Conservation (phyloP, 441 rosid genomes). For the Gossypium gossypioides region DNA sequence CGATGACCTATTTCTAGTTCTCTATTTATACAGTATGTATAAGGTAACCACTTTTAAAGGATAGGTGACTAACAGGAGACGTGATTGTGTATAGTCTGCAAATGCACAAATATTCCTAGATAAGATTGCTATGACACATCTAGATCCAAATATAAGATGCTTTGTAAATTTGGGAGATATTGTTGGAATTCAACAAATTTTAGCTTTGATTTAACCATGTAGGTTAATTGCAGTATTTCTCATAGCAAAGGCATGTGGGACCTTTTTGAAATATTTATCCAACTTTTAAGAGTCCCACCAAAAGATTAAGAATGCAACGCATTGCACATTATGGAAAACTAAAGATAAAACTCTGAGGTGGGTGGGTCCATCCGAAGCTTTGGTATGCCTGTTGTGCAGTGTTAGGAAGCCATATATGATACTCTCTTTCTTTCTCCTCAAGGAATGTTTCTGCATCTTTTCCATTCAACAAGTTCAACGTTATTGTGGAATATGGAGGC, state of each 20-base stretch:
- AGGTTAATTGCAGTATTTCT: conserved; percentile 2
- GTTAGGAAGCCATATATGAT: conserved; percentile 4
- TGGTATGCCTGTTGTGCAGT: not conserved
- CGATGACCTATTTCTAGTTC: not conserved
- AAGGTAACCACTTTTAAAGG: not conserved
- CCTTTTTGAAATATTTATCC: not conserved
- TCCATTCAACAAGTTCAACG: conserved; percentile 36
- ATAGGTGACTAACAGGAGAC: not conserved
- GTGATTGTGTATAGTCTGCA: not conserved
- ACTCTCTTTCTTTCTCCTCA: conserved; percentile 18
- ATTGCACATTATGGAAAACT: not conserved
- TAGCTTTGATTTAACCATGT: not conserved
- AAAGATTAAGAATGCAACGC: not conserved
- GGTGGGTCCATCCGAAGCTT: not conserved
- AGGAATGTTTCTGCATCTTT: conserved; percentile 44
- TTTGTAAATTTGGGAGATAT: not conserved
- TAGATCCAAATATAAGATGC: not conserved
- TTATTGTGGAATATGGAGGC: conserved; percentile 54
- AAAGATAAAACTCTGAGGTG: not conserved
- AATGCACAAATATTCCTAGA: not conserved
- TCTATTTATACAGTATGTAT: not conserved
- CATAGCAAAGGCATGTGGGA: not conserved
- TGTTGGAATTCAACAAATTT: not conserved
- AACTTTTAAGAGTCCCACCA: not conserved
- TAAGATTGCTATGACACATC: not conserved